Base-by-base conservation (phyloP, 768 basidiomycete species). In the Rhodocollybia butyracea region DNA sequence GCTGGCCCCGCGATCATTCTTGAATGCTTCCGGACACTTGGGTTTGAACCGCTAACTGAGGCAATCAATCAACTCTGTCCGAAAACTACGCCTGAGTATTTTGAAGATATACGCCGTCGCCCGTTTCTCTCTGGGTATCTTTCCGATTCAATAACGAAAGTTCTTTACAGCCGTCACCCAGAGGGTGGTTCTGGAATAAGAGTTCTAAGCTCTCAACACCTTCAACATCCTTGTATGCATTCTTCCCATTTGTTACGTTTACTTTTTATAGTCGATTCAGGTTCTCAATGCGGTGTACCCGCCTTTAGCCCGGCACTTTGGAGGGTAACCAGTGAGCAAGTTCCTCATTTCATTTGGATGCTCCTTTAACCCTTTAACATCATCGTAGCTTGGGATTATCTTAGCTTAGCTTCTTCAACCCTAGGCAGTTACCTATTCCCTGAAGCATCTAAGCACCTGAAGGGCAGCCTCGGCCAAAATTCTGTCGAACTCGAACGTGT, bases 1-100 rank as follows among this genome's bases (percentile, higher is more conserved):
- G 31, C 45, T n/a, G 56, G 56, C 24, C 56, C 56, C 17, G 21
- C 39, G 24, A 32, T 52, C 3, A 46, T 57, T 17, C 56, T 57
- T 13, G 43, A 57, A 30, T 57, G 42, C 29, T 48, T 45, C 19
- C 15, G 22, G 46, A 53, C 21, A 7, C 38, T 53, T 6, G 51
- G 51, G 15, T 43, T 53, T 13, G 51, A 53, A 31, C 51, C 51
- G 13, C 30, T 53, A 17, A 42, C 31, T 22, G 51, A 53, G 27
- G 27, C 39, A 13, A 53, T 53, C 2, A 43, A 53, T 19, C 17
- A n/a, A 41, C 26, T 40, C 26, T 41, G 39, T 30, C 15, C 38
- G 11, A n/a, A 19, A 8, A 43, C 38, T 19, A 40, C 38, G 12
- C 27, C 38, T 42, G 51, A 53, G 12, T 53, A 30, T 43, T 34